Evolutionary conservation across 345 rosid genomes (phyloP).

Genomic region (Brassica carinata): DNA sequence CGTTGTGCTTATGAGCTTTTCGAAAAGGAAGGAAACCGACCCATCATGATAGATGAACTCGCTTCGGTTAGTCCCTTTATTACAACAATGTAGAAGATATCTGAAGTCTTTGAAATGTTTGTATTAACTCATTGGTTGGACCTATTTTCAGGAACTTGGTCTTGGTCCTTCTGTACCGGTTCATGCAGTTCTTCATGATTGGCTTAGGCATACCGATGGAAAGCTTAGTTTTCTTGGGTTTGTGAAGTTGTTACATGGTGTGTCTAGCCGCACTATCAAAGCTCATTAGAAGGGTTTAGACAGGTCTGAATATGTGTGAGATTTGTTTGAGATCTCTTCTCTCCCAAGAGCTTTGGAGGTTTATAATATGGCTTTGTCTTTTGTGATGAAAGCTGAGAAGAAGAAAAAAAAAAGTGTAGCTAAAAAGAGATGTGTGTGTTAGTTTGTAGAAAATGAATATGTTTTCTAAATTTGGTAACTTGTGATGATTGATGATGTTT

Average conservation of each 20-base stretch:
- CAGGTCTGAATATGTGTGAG: conserved; percentile 17
- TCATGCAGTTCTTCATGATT: conserved; percentile 87
- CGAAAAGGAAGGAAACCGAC: conserved; percentile 91
- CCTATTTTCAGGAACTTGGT: conserved; percentile 78
- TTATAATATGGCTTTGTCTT: conserved; percentile 27
- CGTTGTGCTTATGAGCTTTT: conserved; percentile 90
- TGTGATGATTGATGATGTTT: conserved; percentile 35
- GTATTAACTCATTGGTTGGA: not conserved
- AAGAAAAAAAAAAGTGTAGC: conserved; percentile 24
- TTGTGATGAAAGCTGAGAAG: conserved; percentile 37
- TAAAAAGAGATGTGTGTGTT: conserved; percentile 6
- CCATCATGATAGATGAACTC: conserved; percentile 85
- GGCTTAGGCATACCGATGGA: conserved; percentile 95
- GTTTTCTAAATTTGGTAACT: conserved; percentile 26
- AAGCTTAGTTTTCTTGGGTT: conserved; percentile 94
- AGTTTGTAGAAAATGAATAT: conserved; percentile 23
- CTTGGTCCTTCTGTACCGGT: conserved; percentile 87
- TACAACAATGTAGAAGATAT: not conserved
- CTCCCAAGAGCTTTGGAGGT: conserved; percentile 8
- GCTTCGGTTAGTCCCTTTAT: conserved; percentile 58
- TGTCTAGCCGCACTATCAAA: conserved; percentile 69
- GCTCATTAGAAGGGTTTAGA: conserved; percentile 45
- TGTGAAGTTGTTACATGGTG: conserved; percentile 82
- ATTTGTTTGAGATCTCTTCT: conserved; percentile 36
- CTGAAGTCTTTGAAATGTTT: conserved; percentile 10